phyloP scores from a whole-genome alignment of 2,329 filamentous ascomycete genomes.

The Herpomyces periplanetae region DNA sequence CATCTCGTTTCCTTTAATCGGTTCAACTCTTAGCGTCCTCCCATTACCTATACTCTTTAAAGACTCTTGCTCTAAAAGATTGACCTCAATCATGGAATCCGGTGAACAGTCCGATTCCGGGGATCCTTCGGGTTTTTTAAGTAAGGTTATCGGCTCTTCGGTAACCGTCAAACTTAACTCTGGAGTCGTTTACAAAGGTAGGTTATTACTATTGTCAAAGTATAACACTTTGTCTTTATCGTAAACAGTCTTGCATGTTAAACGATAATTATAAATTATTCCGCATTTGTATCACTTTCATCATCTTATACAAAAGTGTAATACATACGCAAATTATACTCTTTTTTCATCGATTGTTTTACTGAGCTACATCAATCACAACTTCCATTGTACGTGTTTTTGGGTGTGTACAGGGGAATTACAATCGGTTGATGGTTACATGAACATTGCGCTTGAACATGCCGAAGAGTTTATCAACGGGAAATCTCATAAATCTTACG shows the following conservation, averaged over 20 bases:
- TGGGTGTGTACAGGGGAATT: slow-evolving; percentile 68
- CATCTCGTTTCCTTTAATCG: too few species aligned
- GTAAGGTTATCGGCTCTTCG: slow-evolving; percentile 67
- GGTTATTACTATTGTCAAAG: slow-evolving; percentile 1
- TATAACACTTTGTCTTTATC: neutral
- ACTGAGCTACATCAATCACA: too few species aligned
- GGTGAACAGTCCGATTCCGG: slow-evolving; percentile 27
- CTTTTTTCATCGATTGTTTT: too few species aligned
- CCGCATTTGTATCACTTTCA: too few species aligned
- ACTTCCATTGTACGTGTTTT: too few species aligned
- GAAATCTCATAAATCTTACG: slow-evolving; percentile 39
- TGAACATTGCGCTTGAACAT: slow-evolving; percentile 96
- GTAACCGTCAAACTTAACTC: slow-evolving; percentile 95
- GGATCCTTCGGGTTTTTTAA: slow-evolving; percentile 68
- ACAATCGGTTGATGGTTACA: slow-evolving; percentile 90
- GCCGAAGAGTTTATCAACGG: slow-evolving; percentile 71
- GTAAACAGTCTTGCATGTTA: too few species aligned
- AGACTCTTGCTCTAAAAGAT: slow-evolving; percentile 1
- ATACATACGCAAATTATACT: too few species aligned
- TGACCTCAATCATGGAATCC: slow-evolving; percentile 24
- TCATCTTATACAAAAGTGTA: too few species aligned
- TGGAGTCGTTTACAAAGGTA: slow-evolving; percentile 90
- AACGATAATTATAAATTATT: too few species aligned
- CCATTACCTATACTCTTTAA: too few species aligned
- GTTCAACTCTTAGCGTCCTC: too few species aligned